These are phyloP conservation scores for Ceratocystis colombiana DNA, from an alignment of 2,329 filamentous ascomycete genomes.

Conservation along the genomic window DNA sequence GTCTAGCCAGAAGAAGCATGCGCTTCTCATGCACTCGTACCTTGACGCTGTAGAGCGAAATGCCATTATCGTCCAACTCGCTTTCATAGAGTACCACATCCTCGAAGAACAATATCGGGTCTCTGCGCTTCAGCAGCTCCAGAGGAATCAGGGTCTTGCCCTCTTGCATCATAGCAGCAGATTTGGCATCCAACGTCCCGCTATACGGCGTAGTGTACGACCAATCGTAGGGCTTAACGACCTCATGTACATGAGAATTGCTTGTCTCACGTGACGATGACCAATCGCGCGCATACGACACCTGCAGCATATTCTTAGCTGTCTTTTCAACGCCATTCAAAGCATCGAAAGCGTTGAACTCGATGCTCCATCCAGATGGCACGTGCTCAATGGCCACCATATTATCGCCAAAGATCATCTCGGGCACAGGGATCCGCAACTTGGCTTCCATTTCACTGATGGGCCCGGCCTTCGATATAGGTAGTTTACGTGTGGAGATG, in stretches of 20 bases:
- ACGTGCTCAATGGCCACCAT: conserved; percentile 62
- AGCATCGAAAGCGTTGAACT: conserved; percentile 78
- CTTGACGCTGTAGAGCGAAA: conserved; percentile 82
- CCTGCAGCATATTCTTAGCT: conserved; percentile 78
- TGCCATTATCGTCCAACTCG: conserved; percentile 94
- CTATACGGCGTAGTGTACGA: conserved; percentile 85
- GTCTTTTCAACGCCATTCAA: conserved; percentile 92
- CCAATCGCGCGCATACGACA: conserved; percentile 88
- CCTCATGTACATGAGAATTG: conserved; percentile 79
- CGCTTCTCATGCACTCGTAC: conserved; percentile 83
- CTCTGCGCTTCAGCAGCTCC: conserved; percentile 73
- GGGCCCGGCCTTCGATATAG: conserved; percentile 82
- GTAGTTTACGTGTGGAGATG: conserved; percentile 77
- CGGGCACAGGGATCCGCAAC: conserved; percentile 78
- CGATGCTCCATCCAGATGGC: conserved; percentile 65
- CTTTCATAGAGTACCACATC: conserved; percentile 95
- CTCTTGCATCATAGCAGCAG: conserved; percentile 24
- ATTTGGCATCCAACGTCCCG: conserved; percentile 48
- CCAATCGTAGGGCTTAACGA: conserved; percentile 97
- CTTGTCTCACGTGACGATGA: conserved; percentile 57
- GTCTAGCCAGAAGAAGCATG: conserved; percentile 70
- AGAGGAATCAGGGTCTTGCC: conserved; percentile 54
- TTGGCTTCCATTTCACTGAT: conserved; percentile 75
- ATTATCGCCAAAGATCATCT: conserved; percentile 99
- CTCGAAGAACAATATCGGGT: conserved; percentile 94